Base-by-base conservation (phyloP, 1,284 basidiomycete genomes). In the Irpex rosettiformis region DNA sequence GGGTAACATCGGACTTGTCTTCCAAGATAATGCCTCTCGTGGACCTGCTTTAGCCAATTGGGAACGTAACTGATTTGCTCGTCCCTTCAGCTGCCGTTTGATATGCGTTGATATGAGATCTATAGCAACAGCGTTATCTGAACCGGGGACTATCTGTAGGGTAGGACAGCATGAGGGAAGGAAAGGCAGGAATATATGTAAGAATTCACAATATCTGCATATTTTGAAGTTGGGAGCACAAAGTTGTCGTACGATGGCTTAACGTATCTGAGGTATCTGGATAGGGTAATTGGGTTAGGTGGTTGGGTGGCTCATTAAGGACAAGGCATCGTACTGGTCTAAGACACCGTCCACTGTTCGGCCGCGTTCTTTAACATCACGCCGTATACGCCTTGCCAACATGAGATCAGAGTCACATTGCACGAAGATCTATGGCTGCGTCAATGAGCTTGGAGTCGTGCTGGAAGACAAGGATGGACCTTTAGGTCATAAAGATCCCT, bases 321-420 rank as follows among this genome's bases (percentile, higher is more conserved):
- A 37, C 62, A 25, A 21, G 7, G 25, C 42, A 70, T 43, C 80
- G 61, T 68, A 93, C 87, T 98, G 96, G 66, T 96, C 89, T 13
- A 99, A 79, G 54, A 98, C 85, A 2, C 96, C 95, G 0, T 88
- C 84, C 0, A 98, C 89, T 61, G 83, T 87, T 59, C 96, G 78
- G 0, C 93, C 94, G 43, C 96, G 84, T 71, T 99, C 95, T 64
- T 87, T 84, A 5, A 93, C 85, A 68, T 99, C 96, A 58, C 96
- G 80, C 63, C 85, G 81, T 61, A 99, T 91, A 33, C 96, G 86
- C 54, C 96, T 83, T 2, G 96, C 95, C 47, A 99, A 87, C 96
- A 99, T 99, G 11, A 98, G 77, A 71, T 99, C 96, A 2, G 94
- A 91, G 70, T 98, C 96, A 57, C 93, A 95, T 80, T 91, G 89